Evolutionary conservation across 116 monocot genomes (phyloP).

Genomic region (Dioscorea cayenensis): DNA sequence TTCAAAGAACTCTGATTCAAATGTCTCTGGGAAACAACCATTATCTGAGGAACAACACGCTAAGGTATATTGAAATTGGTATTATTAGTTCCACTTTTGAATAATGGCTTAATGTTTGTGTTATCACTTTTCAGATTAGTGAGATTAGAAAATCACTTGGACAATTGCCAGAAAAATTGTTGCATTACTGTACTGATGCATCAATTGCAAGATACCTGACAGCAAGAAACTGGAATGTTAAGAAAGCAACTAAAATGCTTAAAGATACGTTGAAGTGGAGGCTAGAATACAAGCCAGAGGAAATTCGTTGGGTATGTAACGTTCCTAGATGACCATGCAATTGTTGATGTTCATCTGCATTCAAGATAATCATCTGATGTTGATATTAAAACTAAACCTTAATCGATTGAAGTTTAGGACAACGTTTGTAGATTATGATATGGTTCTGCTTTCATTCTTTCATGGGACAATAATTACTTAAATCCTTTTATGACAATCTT

Average conservation of each 20-base stretch:
- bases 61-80: conserved; percentile 34
- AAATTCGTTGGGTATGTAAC: conserved; percentile 75
- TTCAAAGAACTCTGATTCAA: conserved; percentile 17
- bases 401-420: too few relatives aligned
- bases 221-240: conserved; percentile 87
- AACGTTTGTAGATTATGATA: too few relatives aligned
- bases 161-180: conserved; percentile 40
- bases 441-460: too few relatives aligned
- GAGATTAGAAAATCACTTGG: conserved; percentile 57
- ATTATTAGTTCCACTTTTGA: background rate
- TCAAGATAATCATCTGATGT: too few relatives aligned
- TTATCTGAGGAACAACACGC: conserved; percentile 35
- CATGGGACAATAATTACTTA: too few relatives aligned
- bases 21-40: conserved; percentile 23
- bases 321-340: background rate
- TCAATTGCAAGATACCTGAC: conserved; percentile 63
- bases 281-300: conserved; percentile 72
- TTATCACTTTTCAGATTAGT: conserved; percentile 39
- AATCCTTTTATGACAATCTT: too few relatives aligned
- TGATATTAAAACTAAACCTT: too few relatives aligned
- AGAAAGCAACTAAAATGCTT: conserved; percentile 78
- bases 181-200: conserved; percentile 69
- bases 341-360: background rate
- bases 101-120: background rate
- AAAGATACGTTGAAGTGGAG: conserved; percentile 86